Conservation (phyloP, 495 filamentous ascomycete species). For the Hypoxylon rickii region DNA sequence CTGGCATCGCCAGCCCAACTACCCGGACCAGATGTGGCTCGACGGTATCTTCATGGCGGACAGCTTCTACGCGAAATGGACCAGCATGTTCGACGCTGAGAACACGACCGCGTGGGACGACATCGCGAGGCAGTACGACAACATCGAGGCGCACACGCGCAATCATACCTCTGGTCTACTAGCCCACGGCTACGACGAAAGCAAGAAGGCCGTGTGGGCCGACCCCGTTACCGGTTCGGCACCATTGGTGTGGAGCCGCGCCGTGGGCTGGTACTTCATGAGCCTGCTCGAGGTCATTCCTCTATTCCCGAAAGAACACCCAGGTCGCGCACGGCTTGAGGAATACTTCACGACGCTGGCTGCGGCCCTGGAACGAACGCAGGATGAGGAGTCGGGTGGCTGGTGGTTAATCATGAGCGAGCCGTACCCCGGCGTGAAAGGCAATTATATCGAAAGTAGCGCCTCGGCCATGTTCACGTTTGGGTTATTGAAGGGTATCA, state of each 20-base stretch:
- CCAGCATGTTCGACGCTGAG: constrained; percentile 43
- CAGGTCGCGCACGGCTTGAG: constrained; percentile 40
- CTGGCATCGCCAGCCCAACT: constrained; percentile 55
- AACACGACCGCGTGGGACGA: constrained; percentile 48
- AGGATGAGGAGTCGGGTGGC: constrained; percentile 53
- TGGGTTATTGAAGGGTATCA: constrained; percentile 56
- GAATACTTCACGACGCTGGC: constrained; percentile 49
- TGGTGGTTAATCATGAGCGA: constrained; percentile 66
- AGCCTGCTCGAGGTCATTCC: constrained; percentile 61
- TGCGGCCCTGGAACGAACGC: constrained; percentile 46
- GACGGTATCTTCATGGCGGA: constrained; percentile 60
- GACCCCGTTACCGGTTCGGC: constrained; percentile 58
- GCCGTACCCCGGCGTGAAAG: constrained; percentile 44
- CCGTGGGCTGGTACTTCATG: constrained; percentile 65
- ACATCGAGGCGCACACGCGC: constrained; percentile 56
- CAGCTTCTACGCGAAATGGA: constrained; percentile 57
- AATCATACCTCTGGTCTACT: constrained; percentile 54
- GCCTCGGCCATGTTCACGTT: constrained; percentile 65
- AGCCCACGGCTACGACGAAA: constrained; percentile 63
- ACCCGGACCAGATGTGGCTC: constrained; percentile 62
- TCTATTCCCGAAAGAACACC: constrained; percentile 43
- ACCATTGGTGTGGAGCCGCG: constrained; percentile 61
- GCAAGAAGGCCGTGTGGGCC: constrained; percentile 59
- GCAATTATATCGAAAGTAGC: constrained; percentile 66
- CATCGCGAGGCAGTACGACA: constrained; percentile 57